Evolutionary conservation across 768 basidiomycete genomes (phyloP).

Genomic region (Fomitopsis serialis): DNA sequence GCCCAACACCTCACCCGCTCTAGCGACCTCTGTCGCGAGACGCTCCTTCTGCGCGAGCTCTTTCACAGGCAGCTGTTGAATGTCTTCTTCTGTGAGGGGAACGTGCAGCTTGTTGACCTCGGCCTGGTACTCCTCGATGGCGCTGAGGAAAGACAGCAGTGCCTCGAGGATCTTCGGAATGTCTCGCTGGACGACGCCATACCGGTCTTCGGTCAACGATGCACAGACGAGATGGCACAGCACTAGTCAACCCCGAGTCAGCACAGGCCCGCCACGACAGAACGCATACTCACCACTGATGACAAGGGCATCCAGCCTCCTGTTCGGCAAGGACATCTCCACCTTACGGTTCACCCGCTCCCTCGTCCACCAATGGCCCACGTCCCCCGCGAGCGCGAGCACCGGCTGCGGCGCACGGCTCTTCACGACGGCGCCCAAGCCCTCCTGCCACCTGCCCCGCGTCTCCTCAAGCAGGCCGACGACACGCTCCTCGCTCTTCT

Average conservation of each 20-base stretch:
- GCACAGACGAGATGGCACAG: constrained; percentile 63
- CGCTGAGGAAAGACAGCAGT: constrained; percentile 57
- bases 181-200: constrained; percentile 81
- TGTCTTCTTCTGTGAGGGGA: constrained; percentile 31
- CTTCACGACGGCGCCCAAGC: constrained; percentile 10
- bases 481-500: constrained; percentile 24
- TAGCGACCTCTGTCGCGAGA: constrained; percentile 44
- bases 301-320: constrained; percentile 56
- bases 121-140: constrained; percentile 58
- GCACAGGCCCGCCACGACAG: not conserved
- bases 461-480: constrained; percentile 8
- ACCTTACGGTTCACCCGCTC: constrained; percentile 49
- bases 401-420: constrained; percentile 28
- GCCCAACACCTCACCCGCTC: constrained; percentile 48
- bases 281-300: constrained; percentile 45
- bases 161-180: constrained; percentile 80
- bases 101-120: constrained; percentile 42
- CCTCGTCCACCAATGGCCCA: constrained; percentile 49
- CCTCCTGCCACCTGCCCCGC: constrained; percentile 9
- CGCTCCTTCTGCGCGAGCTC: constrained; percentile 34
- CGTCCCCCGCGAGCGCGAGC: constrained; percentile 21
- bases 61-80: constrained; percentile 22
- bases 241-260: constrained; percentile 32
- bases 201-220: constrained; percentile 75
- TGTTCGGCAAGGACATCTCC: constrained; percentile 51